Evolutionary conservation across 768 basidiomycete species (phyloP), one percentile per base, ranked within the genome.

Genomic region (Collybia mongolica): DNA sequence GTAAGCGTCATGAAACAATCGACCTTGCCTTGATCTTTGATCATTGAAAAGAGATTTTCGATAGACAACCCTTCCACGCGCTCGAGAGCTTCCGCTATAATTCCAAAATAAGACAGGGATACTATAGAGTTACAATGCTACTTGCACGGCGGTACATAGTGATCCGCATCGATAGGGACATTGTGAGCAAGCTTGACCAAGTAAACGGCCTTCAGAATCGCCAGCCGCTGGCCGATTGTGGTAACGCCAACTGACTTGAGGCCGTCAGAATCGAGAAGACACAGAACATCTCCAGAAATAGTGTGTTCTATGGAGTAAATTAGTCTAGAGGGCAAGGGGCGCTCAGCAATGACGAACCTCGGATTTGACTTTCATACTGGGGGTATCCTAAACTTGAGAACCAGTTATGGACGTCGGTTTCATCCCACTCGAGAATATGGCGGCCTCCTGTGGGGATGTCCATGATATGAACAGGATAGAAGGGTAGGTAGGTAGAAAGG

Each of bases 181-280:
- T 84, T 84, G 61, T 95, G 80, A 1, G 83, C 83, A 45, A 94
- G 70, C 74, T 99, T 99, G 60, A 91, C 73, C 46, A 83, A 83
- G 72, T 97, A 98, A 50, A 98, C 84, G 42, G 89, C 87, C 67
- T 93, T 95, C 65, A 98, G 84, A 55, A 98, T 93, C 39, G 90
- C 77, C 29, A 99, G 72, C 48, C 97, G 78, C 68, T 98, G 95
- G 18, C 97, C 97, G 55, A 98, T 82, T 29, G 89, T 91, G n/a
- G 80, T 64, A 38, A 99, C 80, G 6, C 97, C 97, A 49, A 98
- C 73, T 38, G 89, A 85, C 67, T 90, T 91, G 56, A 99, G 81
- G 1, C 82, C 70, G 19, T 94, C 90, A n/a, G 84, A 77, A 64
- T 93, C 89, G 42, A 98, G 77, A 59, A 89, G 73, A 54, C 88